phyloP scores from a whole-genome alignment of 768 basidiomycete species.

The Scleroderma citrinum region DNA sequence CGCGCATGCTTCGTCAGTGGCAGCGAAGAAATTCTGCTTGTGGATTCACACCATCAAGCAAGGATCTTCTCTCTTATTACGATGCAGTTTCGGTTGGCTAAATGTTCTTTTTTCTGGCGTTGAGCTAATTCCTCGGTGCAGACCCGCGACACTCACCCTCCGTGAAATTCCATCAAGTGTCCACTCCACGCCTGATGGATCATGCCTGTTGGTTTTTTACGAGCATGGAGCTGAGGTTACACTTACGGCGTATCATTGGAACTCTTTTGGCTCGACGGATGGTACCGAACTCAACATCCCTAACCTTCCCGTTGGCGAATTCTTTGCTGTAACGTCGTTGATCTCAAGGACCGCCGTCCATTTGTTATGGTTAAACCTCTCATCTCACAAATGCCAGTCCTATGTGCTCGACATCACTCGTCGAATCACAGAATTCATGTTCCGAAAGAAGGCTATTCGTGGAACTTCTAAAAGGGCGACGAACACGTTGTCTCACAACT shows the following conservation, averaged over 20 bases:
- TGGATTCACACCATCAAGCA: slow-evolving; percentile 35
- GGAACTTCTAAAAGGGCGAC: slow-evolving; percentile 5
- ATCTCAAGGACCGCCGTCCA: slow-evolving; percentile 34
- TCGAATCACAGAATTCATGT: slow-evolving; percentile 48
- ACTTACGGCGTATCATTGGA: slow-evolving; percentile 40
- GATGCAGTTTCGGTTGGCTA: slow-evolving; percentile 41
- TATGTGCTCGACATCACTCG: slow-evolving; percentile 43
- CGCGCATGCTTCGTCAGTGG: slow-evolving; percentile 38
- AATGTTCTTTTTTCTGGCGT: background rate
- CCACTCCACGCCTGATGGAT: too few species aligned
- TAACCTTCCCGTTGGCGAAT: slow-evolving; percentile 12
- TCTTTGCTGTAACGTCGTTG: slow-evolving; percentile 38
- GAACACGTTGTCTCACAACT: slow-evolving; percentile 33
- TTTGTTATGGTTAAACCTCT: slow-evolving; percentile 34
- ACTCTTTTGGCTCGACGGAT: slow-evolving; percentile 41
- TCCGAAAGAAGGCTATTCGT: slow-evolving; percentile 35
- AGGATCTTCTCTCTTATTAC: slow-evolving; percentile 44
- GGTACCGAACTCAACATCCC: slow-evolving; percentile 34
- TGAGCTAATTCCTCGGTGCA: slow-evolving; percentile 11
- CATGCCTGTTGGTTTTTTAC: too few species aligned
- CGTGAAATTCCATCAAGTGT: too few species aligned
- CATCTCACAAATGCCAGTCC: slow-evolving; percentile 31
- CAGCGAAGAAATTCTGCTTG: slow-evolving; percentile 41
- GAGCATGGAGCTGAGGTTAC: too few species aligned
- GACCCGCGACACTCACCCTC: slow-evolving; percentile 19